Evolutionary conservation across 805 yeast species (phyloP).

Genomic region (Candida ponderosae): DNA sequence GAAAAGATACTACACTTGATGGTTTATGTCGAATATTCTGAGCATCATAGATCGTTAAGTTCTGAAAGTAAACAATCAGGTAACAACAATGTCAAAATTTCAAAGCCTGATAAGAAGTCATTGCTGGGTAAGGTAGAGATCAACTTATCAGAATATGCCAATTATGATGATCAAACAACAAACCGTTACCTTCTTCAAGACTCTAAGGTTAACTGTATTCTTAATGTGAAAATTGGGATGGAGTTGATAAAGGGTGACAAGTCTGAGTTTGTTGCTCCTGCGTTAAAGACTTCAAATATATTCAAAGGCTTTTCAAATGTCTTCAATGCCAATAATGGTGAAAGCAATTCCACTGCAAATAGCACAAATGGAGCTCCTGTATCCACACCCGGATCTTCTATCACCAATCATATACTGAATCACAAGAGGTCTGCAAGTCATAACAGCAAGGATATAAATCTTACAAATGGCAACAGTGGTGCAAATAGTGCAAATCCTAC

Average conservation of each 20-base stretch:
- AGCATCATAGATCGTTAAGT: conserved; percentile 2
- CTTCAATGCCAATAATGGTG: conserved; percentile 6
- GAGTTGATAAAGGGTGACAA: conserved; percentile 35
- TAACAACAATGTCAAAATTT: not conserved
- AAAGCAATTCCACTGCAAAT: no score
- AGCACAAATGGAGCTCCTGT: no score
- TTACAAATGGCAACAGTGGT: no score
- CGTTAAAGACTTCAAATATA: conserved; percentile 22
- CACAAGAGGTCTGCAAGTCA: not conserved
- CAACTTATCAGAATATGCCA: conserved; percentile 65
- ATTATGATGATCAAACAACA: conserved; percentile 38
- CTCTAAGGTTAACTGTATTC: conserved; percentile 78
- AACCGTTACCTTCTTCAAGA: conserved; percentile 65
- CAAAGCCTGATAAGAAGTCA: conserved; percentile 27
- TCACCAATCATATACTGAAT: no score
- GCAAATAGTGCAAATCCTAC: no score
- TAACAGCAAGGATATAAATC: no score
- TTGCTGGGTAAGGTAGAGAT: conserved; percentile 60
- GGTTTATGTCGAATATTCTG: conserved; percentile 33
- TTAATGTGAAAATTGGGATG: conserved; percentile 51
- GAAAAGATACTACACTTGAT: conserved; percentile 31
- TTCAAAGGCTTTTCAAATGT: conserved; percentile 46
- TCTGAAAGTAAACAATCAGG: conserved; percentile 7
- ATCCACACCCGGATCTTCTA: no score
- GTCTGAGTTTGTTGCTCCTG: conserved; percentile 32